Evolutionary conservation across 139 green algal genomes (phyloP).

Genomic region (Pleodorina starrii): DNA sequence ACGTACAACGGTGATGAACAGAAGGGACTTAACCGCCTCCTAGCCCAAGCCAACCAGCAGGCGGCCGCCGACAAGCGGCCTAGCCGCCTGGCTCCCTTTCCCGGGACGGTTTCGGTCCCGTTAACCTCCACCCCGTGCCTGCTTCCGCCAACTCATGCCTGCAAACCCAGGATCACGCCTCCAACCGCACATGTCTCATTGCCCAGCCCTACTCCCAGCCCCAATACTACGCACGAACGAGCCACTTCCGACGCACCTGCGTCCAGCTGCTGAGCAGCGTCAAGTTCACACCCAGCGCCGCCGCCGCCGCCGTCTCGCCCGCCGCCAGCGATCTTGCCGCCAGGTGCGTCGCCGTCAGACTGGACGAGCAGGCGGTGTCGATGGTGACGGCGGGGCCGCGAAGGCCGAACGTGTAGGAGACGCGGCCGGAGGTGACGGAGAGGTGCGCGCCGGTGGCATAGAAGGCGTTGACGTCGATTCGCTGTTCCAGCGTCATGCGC

Average conservation of each 20-base stretch:
- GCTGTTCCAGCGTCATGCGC: conserved; percentile 63
- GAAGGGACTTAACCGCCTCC: no score
- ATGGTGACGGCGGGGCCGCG: conserved; percentile 80
- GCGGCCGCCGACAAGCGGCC: no score
- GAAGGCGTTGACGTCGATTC: conserved; percentile 62
- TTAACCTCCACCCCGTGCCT: no score
- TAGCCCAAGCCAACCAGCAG: no score
- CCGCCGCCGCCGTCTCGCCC: conserved; percentile 47
- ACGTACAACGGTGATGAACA: no score
- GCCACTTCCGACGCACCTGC: conserved; percentile 52
- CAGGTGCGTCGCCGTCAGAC: conserved; percentile 76
- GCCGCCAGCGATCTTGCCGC: conserved; percentile 39
- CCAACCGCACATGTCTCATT: no score
- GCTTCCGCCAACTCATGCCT: no score
- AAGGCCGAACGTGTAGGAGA: conserved; percentile 72
- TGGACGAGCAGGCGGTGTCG: conserved; percentile 90
- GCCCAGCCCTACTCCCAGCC: no score
- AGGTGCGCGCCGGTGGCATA: conserved; percentile 83
- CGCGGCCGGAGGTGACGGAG: conserved; percentile 76
- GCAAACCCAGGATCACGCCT: no score
- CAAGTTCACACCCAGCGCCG: conserved; percentile 76
- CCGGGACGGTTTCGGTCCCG: no score
- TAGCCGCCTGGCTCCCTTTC: no score
- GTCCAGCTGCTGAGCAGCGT: conserved; percentile 74
- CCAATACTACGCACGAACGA: no score